phyloP scores from a whole-genome alignment of 2,329 filamentous ascomycete genomes.

The Xylaria digitata region DNA sequence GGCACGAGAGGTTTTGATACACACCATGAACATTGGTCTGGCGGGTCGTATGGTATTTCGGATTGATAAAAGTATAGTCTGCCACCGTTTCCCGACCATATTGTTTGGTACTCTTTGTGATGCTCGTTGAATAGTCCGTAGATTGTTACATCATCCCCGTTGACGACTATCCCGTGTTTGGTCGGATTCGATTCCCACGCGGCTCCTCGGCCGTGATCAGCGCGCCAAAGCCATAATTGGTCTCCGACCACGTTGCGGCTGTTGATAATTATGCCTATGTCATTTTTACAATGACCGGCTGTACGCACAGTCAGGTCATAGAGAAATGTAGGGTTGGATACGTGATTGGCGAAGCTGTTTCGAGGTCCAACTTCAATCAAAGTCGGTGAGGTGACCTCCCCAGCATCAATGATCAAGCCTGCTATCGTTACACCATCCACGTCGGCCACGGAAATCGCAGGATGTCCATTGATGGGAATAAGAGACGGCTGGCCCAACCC shows the following conservation, averaged over 20 bases:
- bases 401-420: constrained; percentile 50
- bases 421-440: constrained; percentile 50
- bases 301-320: constrained; percentile 51
- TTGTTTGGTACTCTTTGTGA: constrained; percentile 50
- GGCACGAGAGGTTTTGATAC: no score
- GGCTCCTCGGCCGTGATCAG: constrained; percentile 49
- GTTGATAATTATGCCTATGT: constrained; percentile 48
- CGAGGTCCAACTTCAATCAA: constrained; percentile 48
- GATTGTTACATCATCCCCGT: constrained; percentile 48
- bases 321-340: constrained; percentile 48
- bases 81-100: constrained; percentile 50
- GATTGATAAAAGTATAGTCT: constrained; percentile 52
- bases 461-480: constrained; percentile 43
- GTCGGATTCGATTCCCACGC: constrained; percentile 50
- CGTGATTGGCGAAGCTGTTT: constrained; percentile 42
- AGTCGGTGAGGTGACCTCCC: constrained; percentile 42
- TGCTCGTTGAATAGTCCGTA: constrained; percentile 53
- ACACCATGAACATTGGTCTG: constrained; percentile 46
- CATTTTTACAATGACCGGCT: constrained; percentile 46
- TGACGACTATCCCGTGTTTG: constrained; percentile 49
- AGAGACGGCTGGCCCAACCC: constrained; percentile 50
- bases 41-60: constrained; percentile 51
- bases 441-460: constrained; percentile 47
- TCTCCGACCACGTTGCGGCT: constrained; percentile 49
- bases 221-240: constrained; percentile 52